Evolutionary conservation across 805 yeast species (phyloP), one percentile per base, ranked within the genome.

Genomic region (Nakazawaea molendinolei): DNA sequence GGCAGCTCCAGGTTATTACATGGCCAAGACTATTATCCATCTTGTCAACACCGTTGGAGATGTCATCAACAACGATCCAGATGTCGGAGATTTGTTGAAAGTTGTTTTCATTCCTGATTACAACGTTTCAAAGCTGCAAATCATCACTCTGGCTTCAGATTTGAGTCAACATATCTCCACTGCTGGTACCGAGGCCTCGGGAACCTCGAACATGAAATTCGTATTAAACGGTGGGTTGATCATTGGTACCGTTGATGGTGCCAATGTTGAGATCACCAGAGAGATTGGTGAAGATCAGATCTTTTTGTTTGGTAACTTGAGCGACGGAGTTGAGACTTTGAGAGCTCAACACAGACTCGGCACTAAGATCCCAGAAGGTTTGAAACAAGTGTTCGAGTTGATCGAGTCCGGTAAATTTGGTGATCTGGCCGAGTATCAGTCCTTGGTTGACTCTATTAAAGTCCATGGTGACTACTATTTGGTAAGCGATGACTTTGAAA

Each of bases 121-220:
- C 63, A 87, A 87, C 50, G 97, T 89, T 26, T 83, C 95, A 23
- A 89, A 87, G 60, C 96, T 96, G 1, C 95, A 89, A 63, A 73
- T 86, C 40, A 85, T 87, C 51, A 71, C 77, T 46, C 95, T 96
- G 18, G 96, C 90, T 15, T 79, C 90, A 30, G 97, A 87, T 57
- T 67, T 87, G 50, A 81, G 92, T 31, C 92, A 87, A 63, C 97
- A 87, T 63, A 87, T 87, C 47, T 87, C 96, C 10, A 87, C 97
- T 28, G 97, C 97, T 7, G 97, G 97, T 49, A 87, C 97, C 20
- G 97, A 87, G 58, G 97, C 95, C 16, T 82, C 94, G 1, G 97
- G 97, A 54, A 87, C 97, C 23, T 84, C 95, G 23, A 87, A 87
- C 65, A 87, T 87, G 97, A 87, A 87, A 64, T 87, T 87, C 56